These are phyloP conservation scores for Ormosia emarginata DNA, from an alignment of 306 rosid species.

Conservation along the genomic window DNA sequence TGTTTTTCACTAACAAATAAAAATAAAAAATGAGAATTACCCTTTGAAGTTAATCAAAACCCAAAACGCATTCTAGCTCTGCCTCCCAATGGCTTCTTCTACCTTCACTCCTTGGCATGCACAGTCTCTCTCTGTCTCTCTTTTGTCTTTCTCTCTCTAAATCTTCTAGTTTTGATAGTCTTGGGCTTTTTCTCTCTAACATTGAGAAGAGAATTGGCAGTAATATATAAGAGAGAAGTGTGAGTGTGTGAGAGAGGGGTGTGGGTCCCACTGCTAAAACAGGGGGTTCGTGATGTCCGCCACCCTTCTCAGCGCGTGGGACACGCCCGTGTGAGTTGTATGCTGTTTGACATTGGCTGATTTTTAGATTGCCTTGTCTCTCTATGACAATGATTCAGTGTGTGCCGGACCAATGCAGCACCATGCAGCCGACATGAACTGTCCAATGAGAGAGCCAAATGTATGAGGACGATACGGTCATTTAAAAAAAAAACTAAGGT, in stretches of 20 bases:
- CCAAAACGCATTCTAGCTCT: neutral
- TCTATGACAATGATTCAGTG: neutral
- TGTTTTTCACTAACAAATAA: neutral
- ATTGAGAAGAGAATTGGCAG: neutral
- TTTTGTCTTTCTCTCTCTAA: too few species aligned
- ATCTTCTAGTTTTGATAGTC: neutral
- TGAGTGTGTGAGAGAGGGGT: neutral
- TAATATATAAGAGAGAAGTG: neutral
- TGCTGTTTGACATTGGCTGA: neutral
- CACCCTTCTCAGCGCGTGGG: constrained; percentile 4
- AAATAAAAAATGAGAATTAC: neutral
- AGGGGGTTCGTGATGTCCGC: constrained; percentile 34
- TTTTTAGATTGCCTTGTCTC: neutral
- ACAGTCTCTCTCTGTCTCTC: neutral
- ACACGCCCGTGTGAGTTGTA: constrained; percentile 17
- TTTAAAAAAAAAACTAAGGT: neutral
- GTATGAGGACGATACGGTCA: neutral
- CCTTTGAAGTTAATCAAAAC: neutral
- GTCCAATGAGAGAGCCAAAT: neutral
- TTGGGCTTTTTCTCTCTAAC: neutral
- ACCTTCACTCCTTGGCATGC: constrained; percentile 12
- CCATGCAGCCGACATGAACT: neutral
- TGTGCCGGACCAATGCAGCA: neutral
- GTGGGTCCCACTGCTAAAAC: constrained; percentile 42
- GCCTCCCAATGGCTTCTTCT: neutral